Evolutionary conservation across 2,329 filamentous ascomycete genomes (phyloP), one percentile per base, ranked within the genome.

Genomic region (Fusarium luffae): DNA sequence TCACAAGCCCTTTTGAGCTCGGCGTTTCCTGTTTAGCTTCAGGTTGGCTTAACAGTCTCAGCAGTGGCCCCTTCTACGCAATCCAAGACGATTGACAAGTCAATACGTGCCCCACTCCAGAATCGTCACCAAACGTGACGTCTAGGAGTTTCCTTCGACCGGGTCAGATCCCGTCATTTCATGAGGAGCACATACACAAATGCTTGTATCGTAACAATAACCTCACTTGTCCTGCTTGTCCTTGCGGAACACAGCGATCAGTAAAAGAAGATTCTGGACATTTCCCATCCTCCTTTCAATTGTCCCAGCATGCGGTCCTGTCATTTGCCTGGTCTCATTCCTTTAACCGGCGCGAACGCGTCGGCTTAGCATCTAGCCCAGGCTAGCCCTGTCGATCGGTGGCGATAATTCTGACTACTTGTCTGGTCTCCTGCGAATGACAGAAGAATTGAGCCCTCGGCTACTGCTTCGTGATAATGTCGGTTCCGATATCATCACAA

Each of bases 341-440:
- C 44, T 50, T 46, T 18, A 34, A 46, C 48, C 40, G 41, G 42
- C 48, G 51, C 52, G 59, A 51, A 59, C 62, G 41, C 40, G 51
- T 59, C 23, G 65, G 59, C 48, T 63, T 49, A 56, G 51, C 49
- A 63, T 54, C 59, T 56, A 67, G 59, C 51, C 63, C 57, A 47
- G 58, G 44, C 62, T 74, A 70, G 66, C 54, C 65, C 52, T 60
- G 72, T 69, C 70, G 72, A 74, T 74, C 25, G 59, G 72, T 74
- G 72, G 72, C 70, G 49, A 70, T 48, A 27, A 42, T 44, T 30
- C 49, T 56, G 58, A 54, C 34, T 42, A 25, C 16, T 19, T 27
- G 34, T 12, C 18, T 27, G 12, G 19, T 21, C n/a, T 44, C 37
- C 25, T 21, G 23, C 27, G n/a, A 28, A 47, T 49, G 21, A 14